phyloP scores from a whole-genome alignment of 805 yeast genomes.

The Metschnikowia drakensbergensis region DNA sequence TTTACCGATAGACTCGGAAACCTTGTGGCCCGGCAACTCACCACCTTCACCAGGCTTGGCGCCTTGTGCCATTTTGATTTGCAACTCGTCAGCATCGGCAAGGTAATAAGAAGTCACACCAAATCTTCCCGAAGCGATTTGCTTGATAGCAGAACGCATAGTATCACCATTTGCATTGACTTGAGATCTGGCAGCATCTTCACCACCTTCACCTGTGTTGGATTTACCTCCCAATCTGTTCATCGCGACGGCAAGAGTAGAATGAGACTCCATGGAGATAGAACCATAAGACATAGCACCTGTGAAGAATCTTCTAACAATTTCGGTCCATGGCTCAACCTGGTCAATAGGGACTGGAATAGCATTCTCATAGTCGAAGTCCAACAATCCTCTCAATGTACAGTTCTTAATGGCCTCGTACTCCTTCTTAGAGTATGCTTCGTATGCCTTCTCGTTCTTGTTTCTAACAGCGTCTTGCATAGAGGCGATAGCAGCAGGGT shows the following conservation, averaged over 20 bases:
- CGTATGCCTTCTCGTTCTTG: constrained; percentile 91
- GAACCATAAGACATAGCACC: constrained; percentile 99
- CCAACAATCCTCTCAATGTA: constrained; percentile 90
- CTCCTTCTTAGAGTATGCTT: constrained; percentile 83
- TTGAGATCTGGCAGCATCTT: constrained; percentile 85
- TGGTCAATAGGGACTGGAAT: constrained; percentile 89
- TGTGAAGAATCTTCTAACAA: constrained; percentile 94
- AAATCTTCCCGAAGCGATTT: constrained; percentile 95
- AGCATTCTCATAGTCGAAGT: constrained; percentile 73
- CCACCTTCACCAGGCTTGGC: constrained; percentile 99
- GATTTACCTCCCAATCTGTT: constrained; percentile 96
- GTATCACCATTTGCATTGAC: constrained; percentile 88
- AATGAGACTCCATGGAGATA: constrained; percentile 96
- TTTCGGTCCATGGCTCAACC: constrained; percentile 99
- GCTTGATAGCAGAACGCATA: constrained; percentile 98
- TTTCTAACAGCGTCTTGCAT: constrained; percentile 98
- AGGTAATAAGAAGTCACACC: constrained; percentile 95
- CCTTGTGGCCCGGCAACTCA: constrained; percentile 94
- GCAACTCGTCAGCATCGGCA: constrained; percentile 95
- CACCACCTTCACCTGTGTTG: constrained; percentile 99
- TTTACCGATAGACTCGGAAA: constrained; percentile 80
- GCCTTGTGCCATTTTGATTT: constrained; percentile 98
- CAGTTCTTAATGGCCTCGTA: constrained; percentile 88
- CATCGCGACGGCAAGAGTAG: constrained; percentile 97
- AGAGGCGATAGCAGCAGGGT: constrained; percentile 91